Evolutionary conservation across 2,329 filamentous ascomycete genomes (phyloP), one percentile per base, ranked within the genome.

Genomic region (Fusarium mundagurra): DNA sequence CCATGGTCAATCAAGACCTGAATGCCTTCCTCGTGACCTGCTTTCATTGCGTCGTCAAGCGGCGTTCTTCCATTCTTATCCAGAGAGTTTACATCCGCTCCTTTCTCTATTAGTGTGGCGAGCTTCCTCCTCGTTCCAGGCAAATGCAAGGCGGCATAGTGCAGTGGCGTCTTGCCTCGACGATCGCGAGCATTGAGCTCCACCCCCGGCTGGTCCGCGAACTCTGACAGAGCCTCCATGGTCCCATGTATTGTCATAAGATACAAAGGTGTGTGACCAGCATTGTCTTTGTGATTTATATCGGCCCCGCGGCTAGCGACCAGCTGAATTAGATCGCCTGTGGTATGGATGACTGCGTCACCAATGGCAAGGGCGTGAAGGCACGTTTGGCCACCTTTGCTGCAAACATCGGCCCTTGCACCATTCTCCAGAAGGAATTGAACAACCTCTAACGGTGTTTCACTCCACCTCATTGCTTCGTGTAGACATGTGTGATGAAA

Each of bases 21-120:
- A 6, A 8, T 2, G 4, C 3, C 0, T 22, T 0, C 0, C 6
- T 12, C 1, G 6, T 1, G 0, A 2, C 2, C 6, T 8, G 0
- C 0, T 5, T 14, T 1, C 0, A 24, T 1, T 20, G 33, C 51
- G 1, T 3, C 1, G 24, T 64, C 43, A 8, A 64, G n/a, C 7
- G 61, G 61, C 6, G 53, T 64, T n/a, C 8, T 24, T 33, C 14
- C 16, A 1, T n/a, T 0, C 8, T 29, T 13, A 8, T 64, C 34
- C 2, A 5, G 1, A 6, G 1, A 3, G 24, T 48, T 41, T 1
- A 64, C 14, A 17, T 29, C 27, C 3, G 51, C 33, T 11, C 51
- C 61, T 9, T n/a, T 10, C 8, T 6, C 0, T 3, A 58, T 24
- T 0, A 58, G 11, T 8, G 8, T 18, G 1, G 5, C 9, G 6